These are phyloP conservation scores for Antrodiella citrinella DNA, from an alignment of 768 basidiomycete species.

Conservation along the genomic window DNA sequence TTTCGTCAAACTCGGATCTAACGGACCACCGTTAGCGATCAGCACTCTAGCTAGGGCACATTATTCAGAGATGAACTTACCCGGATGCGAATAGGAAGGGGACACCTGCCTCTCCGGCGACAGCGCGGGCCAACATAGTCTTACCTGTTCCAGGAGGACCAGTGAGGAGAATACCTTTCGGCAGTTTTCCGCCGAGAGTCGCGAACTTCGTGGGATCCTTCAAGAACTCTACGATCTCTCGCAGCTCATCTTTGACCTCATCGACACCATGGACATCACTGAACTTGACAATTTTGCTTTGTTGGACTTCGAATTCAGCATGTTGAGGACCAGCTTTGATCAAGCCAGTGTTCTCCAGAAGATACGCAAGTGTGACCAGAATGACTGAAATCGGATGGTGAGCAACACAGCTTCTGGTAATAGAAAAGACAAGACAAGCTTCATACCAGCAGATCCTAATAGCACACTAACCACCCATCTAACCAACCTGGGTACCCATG, in stretches of 20 bases:
- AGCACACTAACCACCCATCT: slow-evolving; percentile 51
- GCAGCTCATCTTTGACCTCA: slow-evolving; percentile 93
- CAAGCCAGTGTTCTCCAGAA: slow-evolving; percentile 90
- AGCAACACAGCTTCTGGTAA: neutral
- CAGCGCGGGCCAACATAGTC: slow-evolving; percentile 94
- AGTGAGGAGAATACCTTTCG: slow-evolving; percentile 89
- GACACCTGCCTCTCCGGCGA: slow-evolving; percentile 96
- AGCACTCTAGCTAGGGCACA: neutral
- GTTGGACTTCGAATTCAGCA: slow-evolving; percentile 73
- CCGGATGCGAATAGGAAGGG: slow-evolving; percentile 97
- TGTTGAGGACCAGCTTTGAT: slow-evolving; percentile 82
- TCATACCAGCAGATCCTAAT: slow-evolving; percentile 62
- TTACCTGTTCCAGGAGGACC: slow-evolving; percentile 95
- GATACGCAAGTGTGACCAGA: slow-evolving; percentile 77
- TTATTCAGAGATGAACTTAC: slow-evolving; percentile 27
- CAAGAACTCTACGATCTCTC: slow-evolving; percentile 92
- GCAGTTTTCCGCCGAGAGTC: slow-evolving; percentile 85
- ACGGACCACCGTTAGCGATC: neutral
- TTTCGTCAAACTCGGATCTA: slow-evolving; percentile 94
- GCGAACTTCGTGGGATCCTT: slow-evolving; percentile 90
- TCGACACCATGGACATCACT: slow-evolving; percentile 96
- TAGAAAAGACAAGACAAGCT: neutral
- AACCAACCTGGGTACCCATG: slow-evolving; percentile 54
- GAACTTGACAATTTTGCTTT: slow-evolving; percentile 82
- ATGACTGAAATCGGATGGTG: slow-evolving; percentile 40